Evolutionary conservation across 495 filamentous ascomycete species (phyloP).

Genomic region (Immersiella caudata): DNA sequence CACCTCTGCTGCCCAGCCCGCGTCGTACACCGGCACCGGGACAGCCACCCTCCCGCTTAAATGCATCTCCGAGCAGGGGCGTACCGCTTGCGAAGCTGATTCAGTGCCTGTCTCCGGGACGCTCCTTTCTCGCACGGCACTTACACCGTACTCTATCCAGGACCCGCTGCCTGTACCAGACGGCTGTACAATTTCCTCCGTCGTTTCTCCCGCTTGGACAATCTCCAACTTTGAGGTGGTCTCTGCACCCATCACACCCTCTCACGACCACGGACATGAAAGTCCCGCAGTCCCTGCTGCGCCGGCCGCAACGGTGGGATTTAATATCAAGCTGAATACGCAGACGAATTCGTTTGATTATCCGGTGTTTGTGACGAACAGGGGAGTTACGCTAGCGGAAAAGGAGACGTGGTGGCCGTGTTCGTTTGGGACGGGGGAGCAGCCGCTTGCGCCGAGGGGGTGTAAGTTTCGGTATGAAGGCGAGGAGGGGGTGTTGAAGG

Average conservation of each 20-base stretch:
- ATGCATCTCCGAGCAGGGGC: background rate
- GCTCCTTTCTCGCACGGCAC: slow-evolving; percentile 15
- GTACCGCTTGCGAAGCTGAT: background rate
- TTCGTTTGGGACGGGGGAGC: background rate
- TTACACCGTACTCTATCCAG: slow-evolving; percentile 34
- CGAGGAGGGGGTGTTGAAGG: background rate
- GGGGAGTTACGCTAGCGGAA: slow-evolving; percentile 5
- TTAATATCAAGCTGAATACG: slow-evolving; percentile 34
- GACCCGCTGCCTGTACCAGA: slow-evolving; percentile 30
- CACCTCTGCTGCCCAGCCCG: background rate
- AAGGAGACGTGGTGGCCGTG: background rate
- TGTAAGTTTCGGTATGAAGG: background rate
- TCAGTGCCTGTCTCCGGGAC: slow-evolving; percentile 18
- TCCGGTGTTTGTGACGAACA: slow-evolving; percentile 20
- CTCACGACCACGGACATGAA: background rate
- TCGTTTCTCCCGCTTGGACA: slow-evolving; percentile 31
- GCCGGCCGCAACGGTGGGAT: slow-evolving; percentile 24
- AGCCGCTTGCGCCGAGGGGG: background rate
- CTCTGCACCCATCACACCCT: background rate
- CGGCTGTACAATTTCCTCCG: slow-evolving; percentile 36
- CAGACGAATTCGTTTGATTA: slow-evolving; percentile 25
- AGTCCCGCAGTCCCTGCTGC: background rate
- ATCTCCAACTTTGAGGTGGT: slow-evolving; percentile 30
- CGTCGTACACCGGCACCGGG: background rate
- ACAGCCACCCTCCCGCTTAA: background rate